Evolutionary conservation across 1,284 basidiomycete genomes (phyloP).

Genomic region (Irpex sp.): DNA sequence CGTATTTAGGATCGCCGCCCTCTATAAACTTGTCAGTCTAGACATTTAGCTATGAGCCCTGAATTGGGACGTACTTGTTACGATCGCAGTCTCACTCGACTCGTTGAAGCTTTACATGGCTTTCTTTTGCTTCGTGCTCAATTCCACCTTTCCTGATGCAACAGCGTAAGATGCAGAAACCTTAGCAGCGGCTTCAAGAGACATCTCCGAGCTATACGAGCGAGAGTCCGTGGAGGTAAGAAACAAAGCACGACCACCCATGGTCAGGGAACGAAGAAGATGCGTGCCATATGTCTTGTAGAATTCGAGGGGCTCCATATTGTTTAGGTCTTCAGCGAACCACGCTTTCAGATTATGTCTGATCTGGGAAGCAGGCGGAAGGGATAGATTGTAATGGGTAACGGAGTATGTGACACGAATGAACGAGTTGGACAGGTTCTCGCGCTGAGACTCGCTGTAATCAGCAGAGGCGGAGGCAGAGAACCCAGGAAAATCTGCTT

Average conservation of each 20-base stretch:
- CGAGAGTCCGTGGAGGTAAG: background rate
- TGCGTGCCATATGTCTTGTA: conserved; percentile 4
- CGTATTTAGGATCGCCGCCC: background rate
- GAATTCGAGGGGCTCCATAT: background rate
- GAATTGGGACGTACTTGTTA: background rate
- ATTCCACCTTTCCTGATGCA: background rate
- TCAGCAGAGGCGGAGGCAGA: background rate
- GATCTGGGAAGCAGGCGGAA: background rate
- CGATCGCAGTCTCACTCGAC: background rate
- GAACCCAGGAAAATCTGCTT: background rate
- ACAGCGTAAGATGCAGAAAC: background rate
- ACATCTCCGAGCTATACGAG: background rate
- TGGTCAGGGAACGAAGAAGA: background rate
- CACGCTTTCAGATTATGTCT: background rate
- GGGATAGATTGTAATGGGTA: background rate
- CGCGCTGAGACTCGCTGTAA: background rate
- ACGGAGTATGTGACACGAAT: background rate
- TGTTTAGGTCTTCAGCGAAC: background rate
- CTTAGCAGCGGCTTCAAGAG: conserved; percentile 3
- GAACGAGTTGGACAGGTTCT: background rate
- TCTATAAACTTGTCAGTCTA: background rate
- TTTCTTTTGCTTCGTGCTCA: background rate
- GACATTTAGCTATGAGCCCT: background rate
- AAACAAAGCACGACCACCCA: conserved; percentile 3
- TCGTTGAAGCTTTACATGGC: conserved; percentile 5